Evolutionary conservation across 805 yeast species (phyloP).

Genomic region (Yamadazyma sp.): DNA sequence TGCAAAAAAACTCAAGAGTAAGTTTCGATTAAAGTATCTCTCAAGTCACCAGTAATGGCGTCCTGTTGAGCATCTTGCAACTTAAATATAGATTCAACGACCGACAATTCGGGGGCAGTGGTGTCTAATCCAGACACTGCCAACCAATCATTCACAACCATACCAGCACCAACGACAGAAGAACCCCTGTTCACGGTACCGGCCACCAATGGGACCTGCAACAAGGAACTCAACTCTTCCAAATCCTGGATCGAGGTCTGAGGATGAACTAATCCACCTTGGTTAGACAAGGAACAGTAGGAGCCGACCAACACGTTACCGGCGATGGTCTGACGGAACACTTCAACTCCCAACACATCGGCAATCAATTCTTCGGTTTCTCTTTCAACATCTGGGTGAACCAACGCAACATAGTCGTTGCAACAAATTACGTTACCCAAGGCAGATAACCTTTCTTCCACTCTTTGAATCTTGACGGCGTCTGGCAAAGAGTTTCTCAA

Average conservation of each 20-base stretch:
- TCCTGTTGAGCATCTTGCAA: constrained; percentile 90
- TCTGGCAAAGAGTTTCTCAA: constrained; percentile 96
- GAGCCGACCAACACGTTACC: constrained; percentile 98
- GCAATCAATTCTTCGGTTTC: constrained; percentile 98
- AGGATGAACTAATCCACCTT: constrained; percentile 98
- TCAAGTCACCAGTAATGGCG: constrained; percentile 76
- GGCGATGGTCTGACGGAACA: constrained; percentile 97
- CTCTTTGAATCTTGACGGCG: constrained; percentile 91
- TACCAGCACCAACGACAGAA: constrained; percentile 96
- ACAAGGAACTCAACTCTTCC: constrained; percentile 91
- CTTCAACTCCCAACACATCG: constrained; percentile 97
- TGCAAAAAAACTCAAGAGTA: constrained; percentile 54
- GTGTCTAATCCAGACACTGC: constrained; percentile 97
- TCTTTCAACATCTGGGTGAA: constrained; percentile 98
- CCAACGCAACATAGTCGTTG: constrained; percentile 97
- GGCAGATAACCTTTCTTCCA: constrained; percentile 96
- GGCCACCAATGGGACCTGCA: constrained; percentile 97
- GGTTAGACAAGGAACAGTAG: constrained; percentile 91
- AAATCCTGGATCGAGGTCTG: constrained; percentile 97
- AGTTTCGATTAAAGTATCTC: constrained; percentile 91
- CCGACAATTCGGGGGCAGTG: constrained; percentile 97
- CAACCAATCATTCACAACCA: constrained; percentile 98
- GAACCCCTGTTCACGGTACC: constrained; percentile 99
- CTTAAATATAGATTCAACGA: constrained; percentile 93
- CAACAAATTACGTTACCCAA: constrained; percentile 97